Base-by-base conservation (phyloP, 164 flowering plant species). In the Dillenia suffruticosa region DNA sequence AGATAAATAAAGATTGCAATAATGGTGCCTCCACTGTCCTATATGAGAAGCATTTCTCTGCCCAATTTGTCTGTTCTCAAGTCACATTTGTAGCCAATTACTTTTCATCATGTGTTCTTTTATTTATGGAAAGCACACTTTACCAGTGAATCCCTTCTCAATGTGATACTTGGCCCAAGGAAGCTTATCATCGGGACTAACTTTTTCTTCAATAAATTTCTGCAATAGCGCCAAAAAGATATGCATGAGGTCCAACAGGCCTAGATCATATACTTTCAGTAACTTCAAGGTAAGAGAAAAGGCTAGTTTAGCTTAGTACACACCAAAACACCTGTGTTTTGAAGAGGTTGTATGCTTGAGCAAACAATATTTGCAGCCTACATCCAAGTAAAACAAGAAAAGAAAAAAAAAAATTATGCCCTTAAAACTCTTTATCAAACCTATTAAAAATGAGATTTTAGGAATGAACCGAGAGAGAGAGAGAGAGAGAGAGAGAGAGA, bases 281-380 rank as follows among this genome's bases (percentile, higher is more conserved):
- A n/a, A n/a, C n/a, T n/a, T n/a, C n/a, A n/a, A n/a, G 2, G n/a
- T 9, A 19, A 44, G 9, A 54, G 16, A 40, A 48, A n/a, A 45
- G n/a, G 58, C 7, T 47, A 49, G 44, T 14, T 9, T n/a, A 56
- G n/a, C 45, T 0, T 12, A 51, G 52, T 44, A 68, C 78, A 69
- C 56, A 88, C 98, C 63, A 84, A 64, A 26, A 79, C 72, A 57
- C 59, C 67, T 44, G 82, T 22, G 71, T 81, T 90, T 63, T 93
- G 98, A 58, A 77, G 74, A 62, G 96, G 96, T 61, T 93, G 98
- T 73, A 93, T 88, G 77, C 79, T 80, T 32, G 96, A 84, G 65
- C 72, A 68, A 62, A 93, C 92, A 65, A 90, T 79, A 75, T 74
- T 88, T 68, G 93, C 96, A 63, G 80, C 93, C 98, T 92, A 56